A percentile compares a stretch with the other conserved stretches of the same genome.
Evolutionary conservation across 2,329 filamentous ascomycete genomes (phyloP).

Genomic region (Penicillium sp.): DNA sequence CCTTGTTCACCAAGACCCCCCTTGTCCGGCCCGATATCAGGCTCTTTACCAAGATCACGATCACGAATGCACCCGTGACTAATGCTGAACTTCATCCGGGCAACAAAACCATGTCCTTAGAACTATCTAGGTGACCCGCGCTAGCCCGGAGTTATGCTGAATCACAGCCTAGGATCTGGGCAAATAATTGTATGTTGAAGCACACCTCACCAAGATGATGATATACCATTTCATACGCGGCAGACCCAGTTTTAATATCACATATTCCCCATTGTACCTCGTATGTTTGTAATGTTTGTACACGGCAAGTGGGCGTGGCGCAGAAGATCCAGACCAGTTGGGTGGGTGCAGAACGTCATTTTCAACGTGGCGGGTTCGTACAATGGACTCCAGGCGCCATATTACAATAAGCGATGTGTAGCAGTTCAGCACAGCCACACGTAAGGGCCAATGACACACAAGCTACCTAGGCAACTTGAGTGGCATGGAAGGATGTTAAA

Average conservation of each 20-base stretch:
- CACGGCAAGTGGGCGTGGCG: not conserved
- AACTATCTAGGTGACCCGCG: not conserved
- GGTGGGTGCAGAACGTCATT: slow-evolving; percentile 2
- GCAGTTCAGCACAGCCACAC: not conserved
- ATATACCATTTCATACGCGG: not conserved
- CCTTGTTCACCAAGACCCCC: not conserved
- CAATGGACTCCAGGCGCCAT: not conserved
- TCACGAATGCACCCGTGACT: not conserved
- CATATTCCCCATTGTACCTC: not conserved
- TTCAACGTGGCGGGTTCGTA: not conserved
- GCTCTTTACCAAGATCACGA: not conserved
- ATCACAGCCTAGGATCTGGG: not conserved
- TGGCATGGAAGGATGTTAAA: not conserved
- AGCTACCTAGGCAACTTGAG: too few relatives aligned
- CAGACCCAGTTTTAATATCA: not conserved
- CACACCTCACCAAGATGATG: not conserved
- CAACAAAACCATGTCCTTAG: not conserved
- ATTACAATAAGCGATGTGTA: not conserved
- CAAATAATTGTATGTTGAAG: not conserved
- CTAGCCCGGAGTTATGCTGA: not conserved
- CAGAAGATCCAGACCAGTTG: not conserved
- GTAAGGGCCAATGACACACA: not conserved
- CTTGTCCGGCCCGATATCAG: not conserved
- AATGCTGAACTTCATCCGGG: not conserved
- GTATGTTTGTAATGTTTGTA: not conserved